Evolutionary conservation across 1,284 basidiomycete species (phyloP), one percentile per base, ranked within the genome.

Genomic region (Sparassis latifolia): DNA sequence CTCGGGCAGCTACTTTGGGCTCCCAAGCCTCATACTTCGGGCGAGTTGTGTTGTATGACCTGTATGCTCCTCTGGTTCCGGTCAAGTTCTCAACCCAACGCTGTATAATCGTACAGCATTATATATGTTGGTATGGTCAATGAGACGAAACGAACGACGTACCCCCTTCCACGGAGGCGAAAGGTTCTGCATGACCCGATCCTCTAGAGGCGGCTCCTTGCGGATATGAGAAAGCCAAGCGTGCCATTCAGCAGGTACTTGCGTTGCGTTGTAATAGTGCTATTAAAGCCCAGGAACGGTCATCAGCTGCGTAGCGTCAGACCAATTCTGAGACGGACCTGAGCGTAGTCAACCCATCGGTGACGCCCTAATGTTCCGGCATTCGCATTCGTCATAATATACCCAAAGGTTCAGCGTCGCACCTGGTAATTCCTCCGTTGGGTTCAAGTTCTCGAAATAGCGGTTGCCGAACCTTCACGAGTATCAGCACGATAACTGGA

Each of bases 221-320:
- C 94, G 89, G 62, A 95, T 96, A 65, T 96, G 92, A n/a, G 78
- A 76, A 32, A 97, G 69, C 94, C 94, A 97, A 5, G 92, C 82
- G 69, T 95, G 92, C 95, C 95, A 97, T 69, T 94, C 92, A 2
- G 92, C 80, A 33, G 92, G 89, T 37, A 95, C 84, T 74, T 97
- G 94, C 0, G 90, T 81, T 7, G 89, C 90, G 64, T 96, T 89
- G 69, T 79, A 86, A 59, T 94, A 82, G 66, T 95, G 88, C 82
- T 91, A 61, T 9, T 10, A 46, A 28, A 47, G 33, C 49, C 6
- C 28, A 42, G 40, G 2, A 29, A 35, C 42, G 28, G 44, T 10
- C 27, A 31, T 27, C 32, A 54, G 32, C 4, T 30, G 31, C 6
- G 41, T 10, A 5, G 12, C 20, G 20, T 20, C 20, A 20, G 20